Percentiles rank a stretch among this genome's conserved stretches.
phyloP scores from a whole-genome alignment of 306 rosid species.

The Dryas drummondii region DNA sequence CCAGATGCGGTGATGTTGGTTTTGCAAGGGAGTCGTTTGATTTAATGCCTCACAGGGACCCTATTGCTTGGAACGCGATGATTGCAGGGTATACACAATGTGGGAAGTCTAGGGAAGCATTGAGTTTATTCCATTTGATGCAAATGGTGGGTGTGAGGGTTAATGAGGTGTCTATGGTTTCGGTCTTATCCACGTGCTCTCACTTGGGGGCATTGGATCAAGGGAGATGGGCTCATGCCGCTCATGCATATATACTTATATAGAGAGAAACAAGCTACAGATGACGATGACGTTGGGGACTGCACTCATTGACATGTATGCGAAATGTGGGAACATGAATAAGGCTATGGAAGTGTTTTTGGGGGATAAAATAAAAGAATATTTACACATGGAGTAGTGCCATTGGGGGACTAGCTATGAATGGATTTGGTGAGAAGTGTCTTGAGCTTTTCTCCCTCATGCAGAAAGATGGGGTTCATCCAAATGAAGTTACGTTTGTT shows the following conservation, averaged over 20 bases:
- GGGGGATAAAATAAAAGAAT: slow-evolving; percentile 60
- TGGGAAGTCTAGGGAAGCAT: slow-evolving; percentile 53
- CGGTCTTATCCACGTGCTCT: slow-evolving; percentile 47
- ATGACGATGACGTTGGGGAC: slow-evolving; percentile 53
- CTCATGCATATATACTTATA: no score
- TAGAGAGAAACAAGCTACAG: slow-evolving; percentile 44
- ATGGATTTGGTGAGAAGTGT: slow-evolving; percentile 54
- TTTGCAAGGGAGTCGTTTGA: slow-evolving; percentile 58
- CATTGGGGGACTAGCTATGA: slow-evolving; percentile 62
- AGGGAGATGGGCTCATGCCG: slow-evolving; percentile 67
- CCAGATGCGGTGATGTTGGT: slow-evolving; percentile 39
- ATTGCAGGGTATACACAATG: slow-evolving; percentile 51
- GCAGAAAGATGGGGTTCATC: slow-evolving; percentile 45
- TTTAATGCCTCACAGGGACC: slow-evolving; percentile 50
- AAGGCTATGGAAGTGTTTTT: slow-evolving; percentile 65
- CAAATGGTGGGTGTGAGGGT: slow-evolving; percentile 56
- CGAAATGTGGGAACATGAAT: slow-evolving; percentile 52
- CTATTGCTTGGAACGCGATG: slow-evolving; percentile 56
- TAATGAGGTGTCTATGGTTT: slow-evolving; percentile 61
- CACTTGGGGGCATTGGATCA: slow-evolving; percentile 61
- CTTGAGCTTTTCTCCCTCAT: slow-evolving; percentile 46
- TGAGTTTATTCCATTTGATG: slow-evolving; percentile 50
- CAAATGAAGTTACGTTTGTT: slow-evolving; percentile 52
- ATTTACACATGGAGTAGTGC: slow-evolving; percentile 60
- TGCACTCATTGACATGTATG: slow-evolving; percentile 62